Evolutionary conservation across 306 rosid species (phyloP).

Genomic region (Castanea crenata): DNA sequence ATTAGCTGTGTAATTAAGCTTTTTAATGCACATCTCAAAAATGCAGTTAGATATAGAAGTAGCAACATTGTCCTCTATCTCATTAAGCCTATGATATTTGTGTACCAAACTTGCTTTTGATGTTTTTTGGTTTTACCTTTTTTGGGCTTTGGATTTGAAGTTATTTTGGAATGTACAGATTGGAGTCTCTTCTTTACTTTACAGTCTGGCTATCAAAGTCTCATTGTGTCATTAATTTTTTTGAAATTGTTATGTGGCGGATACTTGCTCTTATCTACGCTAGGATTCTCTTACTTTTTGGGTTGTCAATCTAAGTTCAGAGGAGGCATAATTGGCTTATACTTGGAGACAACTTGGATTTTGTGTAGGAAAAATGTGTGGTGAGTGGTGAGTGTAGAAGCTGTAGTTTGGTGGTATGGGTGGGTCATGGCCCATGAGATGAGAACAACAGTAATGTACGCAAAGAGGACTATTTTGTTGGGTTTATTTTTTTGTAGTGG

Average conservation of each 20-base stretch:
- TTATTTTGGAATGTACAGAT: conserved; percentile 33
- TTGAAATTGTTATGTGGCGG: not conserved
- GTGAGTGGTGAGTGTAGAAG: not conserved
- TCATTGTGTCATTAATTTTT: not conserved
- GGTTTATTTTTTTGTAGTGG: not conserved
- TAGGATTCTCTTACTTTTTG: conserved; percentile 4
- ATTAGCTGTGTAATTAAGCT: conserved; percentile 59
- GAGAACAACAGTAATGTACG: not conserved
- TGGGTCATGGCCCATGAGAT: not conserved
- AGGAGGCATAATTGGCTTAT: not conserved
- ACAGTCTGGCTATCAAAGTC: conserved; percentile 41
- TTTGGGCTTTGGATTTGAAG: conserved; percentile 8
- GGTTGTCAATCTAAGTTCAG: conserved; percentile 11
- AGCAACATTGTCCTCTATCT: conserved; percentile 26
- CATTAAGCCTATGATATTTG: conserved; percentile 15
- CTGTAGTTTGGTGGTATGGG: conserved; percentile 19
- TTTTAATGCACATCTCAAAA: conserved; percentile 18
- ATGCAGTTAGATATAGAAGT: conserved; percentile 37
- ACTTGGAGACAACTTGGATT: not conserved
- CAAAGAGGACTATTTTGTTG: conserved; percentile 5
- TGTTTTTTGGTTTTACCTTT: not conserved
- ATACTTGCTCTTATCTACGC: conserved; percentile 23
- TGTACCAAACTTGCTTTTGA: not conserved
- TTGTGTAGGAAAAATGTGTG: not conserved
- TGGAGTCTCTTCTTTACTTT: conserved; percentile 39